Percentiles rank a stretch among this genome's conserved stretches.
These are phyloP conservation scores for Xylariales sp. DNA, from an alignment of 2,329 filamentous ascomycete genomes.

Conservation along the genomic window DNA sequence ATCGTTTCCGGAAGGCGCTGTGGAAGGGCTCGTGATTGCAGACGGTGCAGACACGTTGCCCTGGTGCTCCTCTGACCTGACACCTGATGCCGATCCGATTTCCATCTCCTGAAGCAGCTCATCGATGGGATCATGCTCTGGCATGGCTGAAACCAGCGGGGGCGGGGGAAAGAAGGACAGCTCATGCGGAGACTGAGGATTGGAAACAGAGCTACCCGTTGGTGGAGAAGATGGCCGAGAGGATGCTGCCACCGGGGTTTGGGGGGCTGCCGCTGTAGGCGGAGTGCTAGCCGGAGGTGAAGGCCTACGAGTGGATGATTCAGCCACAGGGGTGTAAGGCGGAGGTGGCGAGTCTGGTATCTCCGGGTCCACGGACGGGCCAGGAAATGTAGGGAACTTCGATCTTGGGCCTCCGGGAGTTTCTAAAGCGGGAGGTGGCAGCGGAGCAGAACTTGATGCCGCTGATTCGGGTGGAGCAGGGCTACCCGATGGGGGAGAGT, in stretches of 20 bases:
- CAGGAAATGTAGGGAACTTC: slow-evolving; percentile 2
- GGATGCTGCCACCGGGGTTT: background rate
- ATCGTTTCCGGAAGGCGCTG: background rate
- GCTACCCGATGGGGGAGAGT: too few species aligned
- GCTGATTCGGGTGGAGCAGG: too few species aligned
- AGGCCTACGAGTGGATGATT: background rate
- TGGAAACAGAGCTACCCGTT: slow-evolving; percentile 1
- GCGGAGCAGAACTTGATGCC: background rate
- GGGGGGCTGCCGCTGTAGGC: background rate
- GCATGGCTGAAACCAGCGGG: slow-evolving; percentile 3
- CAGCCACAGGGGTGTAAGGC: slow-evolving; percentile 7
- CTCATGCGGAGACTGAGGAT: slow-evolving; percentile 6
- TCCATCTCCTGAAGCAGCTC: slow-evolving; percentile 5
- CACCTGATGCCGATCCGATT: background rate
- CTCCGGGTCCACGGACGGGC: slow-evolving; percentile 1
- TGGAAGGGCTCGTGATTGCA: background rate
- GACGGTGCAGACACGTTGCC: too few species aligned
- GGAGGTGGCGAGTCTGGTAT: slow-evolving; percentile 5
- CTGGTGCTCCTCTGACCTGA: background rate
- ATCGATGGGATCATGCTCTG: slow-evolving; percentile 4
- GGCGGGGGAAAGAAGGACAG: slow-evolving; percentile 9
- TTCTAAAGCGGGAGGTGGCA: background rate
- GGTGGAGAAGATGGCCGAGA: background rate
- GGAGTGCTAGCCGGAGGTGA: background rate
- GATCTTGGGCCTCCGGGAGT: background rate